Base-by-base conservation (phyloP, 202 grass and related monocot species). In the Eragrostis tef region DNA sequence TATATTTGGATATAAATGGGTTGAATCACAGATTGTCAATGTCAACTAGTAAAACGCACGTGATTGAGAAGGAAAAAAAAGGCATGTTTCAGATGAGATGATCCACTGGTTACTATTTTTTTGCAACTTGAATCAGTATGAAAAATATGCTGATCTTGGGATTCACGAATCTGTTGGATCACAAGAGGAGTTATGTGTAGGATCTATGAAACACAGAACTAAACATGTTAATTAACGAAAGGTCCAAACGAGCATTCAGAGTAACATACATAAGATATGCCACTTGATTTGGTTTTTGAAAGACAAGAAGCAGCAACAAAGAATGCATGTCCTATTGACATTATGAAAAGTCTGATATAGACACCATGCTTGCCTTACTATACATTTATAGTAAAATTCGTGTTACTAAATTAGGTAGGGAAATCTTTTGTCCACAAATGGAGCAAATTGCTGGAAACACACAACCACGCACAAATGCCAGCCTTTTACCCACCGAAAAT, bases 11-110 rank as follows among this genome's bases (percentile, higher is more conserved):
- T 2, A 34, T 34, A 2, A 15, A 3, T 21, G 57, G 46, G 6
- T 22, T 58, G 52, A 63, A 72, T 43, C 53, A 71, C 21, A 61
- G 26, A 51, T 77, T 49, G 41, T 44, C 25, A 47, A 26, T 49
- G 41, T 44, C 25, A 47, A 26, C 59, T 70, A 50, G 29, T 70
- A 66, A 6, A 46, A 77, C 13, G 15, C 12, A 54, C 12, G 9
- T 19, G 17, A 11, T 42, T 39, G 3, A n/a, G 34, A 20, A 17
- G 2, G 20, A 54, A 54, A 19, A 8, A 19, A 19, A 2, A 29
- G 36, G 0, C 10, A 9, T 41, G 13, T 41, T 65, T 65, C 31
- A 65, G 60, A 64, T 34, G 13, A 65, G 60, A 64, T 34, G 13
- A 15, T 31, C 13, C 26, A 27, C 11, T 61, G 12, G 20, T 25